Evolutionary conservation across 2,329 filamentous ascomycete species (phyloP), one percentile per base, ranked within the genome.

Genomic region (Juglanconis juglandina): DNA sequence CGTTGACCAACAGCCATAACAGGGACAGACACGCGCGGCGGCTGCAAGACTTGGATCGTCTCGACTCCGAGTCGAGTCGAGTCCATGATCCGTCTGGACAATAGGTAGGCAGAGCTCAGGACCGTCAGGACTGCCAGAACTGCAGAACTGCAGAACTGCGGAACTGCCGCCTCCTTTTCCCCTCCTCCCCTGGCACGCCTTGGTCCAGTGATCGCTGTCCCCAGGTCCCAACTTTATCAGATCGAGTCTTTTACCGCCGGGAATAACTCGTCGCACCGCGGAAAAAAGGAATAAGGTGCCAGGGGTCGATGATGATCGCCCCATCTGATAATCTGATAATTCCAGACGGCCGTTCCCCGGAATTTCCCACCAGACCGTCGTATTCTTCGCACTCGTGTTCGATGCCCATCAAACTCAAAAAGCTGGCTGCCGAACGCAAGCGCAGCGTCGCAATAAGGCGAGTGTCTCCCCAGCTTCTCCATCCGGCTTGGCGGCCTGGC

Each of bases 141-240:
- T 24, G 24, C 24, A 17, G 17, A 17, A n/a, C n/a, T n/a, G n/a
- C 24, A 24, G 24, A 24, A 24, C 24, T 24, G 24, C 24, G 2
- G 24, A 24, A 24, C 24, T 2, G 24, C 24, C 24, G 67, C 70
- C 70, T 70, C 73, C 66, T 63, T 10, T 51, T 52, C 41, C 35
- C 44, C 46, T 14, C 7, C 33, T 44, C 46, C 41, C n/a, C 14
- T 50, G 41, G n/a, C 41, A 52, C 30, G 5, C 34, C 24, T 4
- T 13, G 14, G 17, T 33, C 34, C 11, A 30, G 47, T 30, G 47
- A n/a, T 48, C 9, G 24, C 35, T 30, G 11, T 53, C 11, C 30
- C 30, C 37, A 46, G 14, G 11, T 11, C 39, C 39, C 44, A 24
- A 32, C 11, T 33, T 47, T 47, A 55, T 55, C 53, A 47, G 42